These are phyloP conservation scores for Xerocomus minutiporus DNA, from an alignment of 1,284 basidiomycete species.

Conservation along the genomic window DNA sequence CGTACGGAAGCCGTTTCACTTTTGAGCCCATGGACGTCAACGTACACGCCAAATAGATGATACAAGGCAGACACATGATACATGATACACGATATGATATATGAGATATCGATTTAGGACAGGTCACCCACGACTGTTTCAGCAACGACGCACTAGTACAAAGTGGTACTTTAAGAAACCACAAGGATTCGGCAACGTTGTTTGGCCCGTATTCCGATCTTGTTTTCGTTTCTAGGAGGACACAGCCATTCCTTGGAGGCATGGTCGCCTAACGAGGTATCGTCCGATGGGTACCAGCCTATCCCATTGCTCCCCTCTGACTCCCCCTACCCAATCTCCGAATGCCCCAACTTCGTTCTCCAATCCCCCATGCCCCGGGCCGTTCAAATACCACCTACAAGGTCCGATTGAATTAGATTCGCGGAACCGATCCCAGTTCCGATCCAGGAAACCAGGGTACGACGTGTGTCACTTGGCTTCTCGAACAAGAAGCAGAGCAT, in stretches of 20 bases:
- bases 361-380: neutral
- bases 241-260: neutral
- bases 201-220: neutral
- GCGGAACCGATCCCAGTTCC: neutral
- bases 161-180: neutral
- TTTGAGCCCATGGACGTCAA: neutral
- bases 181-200: neutral
- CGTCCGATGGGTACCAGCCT: neutral
- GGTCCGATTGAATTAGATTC: constrained; percentile 19
- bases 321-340: neutral
- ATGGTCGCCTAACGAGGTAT: neutral
- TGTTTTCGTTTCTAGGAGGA: neutral
- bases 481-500: neutral
- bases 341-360: neutral
- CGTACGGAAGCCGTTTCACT: neutral
- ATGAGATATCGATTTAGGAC: neutral
- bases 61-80: neutral
- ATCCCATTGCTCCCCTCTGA: neutral
- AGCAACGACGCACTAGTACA: neutral
- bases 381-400: neutral
- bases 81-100: neutral
- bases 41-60: neutral
- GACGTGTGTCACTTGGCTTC: neutral
- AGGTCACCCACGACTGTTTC: neutral
- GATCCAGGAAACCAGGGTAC: neutral